A percentile compares a stretch with the other conserved stretches of the same genome.
Evolutionary conservation across 208 protist genomes (phyloP).

Genomic region (Leishmania tarentolae): DNA sequence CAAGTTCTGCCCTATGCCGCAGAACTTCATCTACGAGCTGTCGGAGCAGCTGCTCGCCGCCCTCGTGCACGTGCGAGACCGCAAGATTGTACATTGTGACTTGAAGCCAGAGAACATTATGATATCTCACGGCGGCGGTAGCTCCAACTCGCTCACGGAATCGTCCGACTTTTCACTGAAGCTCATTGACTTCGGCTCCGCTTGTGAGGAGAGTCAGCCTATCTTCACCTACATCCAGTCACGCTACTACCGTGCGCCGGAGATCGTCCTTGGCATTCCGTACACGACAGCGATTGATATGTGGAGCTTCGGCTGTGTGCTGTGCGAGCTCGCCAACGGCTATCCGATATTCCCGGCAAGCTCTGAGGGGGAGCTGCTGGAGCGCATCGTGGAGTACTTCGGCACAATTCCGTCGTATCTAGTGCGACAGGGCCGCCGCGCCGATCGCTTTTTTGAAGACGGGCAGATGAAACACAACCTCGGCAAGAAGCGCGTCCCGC

Average conservation of each 20-base stretch:
- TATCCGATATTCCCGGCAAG: conserved; percentile 92
- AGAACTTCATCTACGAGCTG: conserved; percentile 74
- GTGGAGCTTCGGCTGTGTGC: conserved; percentile 94
- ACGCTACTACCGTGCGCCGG: conserved; percentile 92
- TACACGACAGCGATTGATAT: conserved; percentile 92
- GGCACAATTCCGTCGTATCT: conserved; percentile 72
- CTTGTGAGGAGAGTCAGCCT: conserved; percentile 92
- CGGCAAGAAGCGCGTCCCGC: conserved; percentile 33
- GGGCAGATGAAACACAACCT: conserved; percentile 25
- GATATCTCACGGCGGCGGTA: conserved; percentile 36
- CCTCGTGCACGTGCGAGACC: conserved; percentile 61
- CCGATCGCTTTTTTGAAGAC: conserved; percentile 58
- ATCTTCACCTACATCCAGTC: conserved; percentile 96
- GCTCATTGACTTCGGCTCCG: conserved; percentile 98
- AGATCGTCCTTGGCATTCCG: conserved; percentile 87
- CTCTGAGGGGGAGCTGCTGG: conserved; percentile 79
- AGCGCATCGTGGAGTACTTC: conserved; percentile 84
- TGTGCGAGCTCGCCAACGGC: conserved; percentile 93
- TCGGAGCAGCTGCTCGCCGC: conserved; percentile 65
- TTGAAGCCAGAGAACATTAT: conserved; percentile 98
- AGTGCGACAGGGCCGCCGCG: conserved; percentile 48
- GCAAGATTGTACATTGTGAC: conserved; percentile 95
- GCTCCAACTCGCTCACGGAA: conserved; percentile 1
- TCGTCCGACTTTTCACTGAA: conserved; percentile 82
- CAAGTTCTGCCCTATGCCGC: conserved; percentile 79